phyloP scores from a whole-genome alignment of 2,329 filamentous ascomycete species.

The Hirsutella rhossiliensis region DNA sequence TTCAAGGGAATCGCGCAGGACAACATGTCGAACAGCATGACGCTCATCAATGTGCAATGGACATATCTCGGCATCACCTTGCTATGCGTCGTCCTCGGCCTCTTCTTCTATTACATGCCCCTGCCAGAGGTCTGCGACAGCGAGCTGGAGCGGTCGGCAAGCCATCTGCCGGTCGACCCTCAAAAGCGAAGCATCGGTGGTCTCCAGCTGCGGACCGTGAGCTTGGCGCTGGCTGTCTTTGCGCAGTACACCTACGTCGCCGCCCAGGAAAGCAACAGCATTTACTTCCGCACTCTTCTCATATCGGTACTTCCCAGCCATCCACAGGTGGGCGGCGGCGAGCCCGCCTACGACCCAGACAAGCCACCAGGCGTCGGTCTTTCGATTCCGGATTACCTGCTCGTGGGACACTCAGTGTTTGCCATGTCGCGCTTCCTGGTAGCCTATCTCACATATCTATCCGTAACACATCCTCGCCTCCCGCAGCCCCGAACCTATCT shows the following conservation, averaged over 20 bases:
- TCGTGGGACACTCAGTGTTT: constrained; percentile 62
- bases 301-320: constrained; percentile 23
- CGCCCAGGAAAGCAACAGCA: constrained; percentile 54
- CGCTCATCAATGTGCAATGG: constrained; percentile 68
- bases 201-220: constrained; percentile 40
- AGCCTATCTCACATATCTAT: constrained; percentile 49
- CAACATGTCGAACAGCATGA: constrained; percentile 19
- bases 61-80: constrained; percentile 72
- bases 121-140: constrained; percentile 47
- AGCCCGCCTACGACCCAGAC: constrained; percentile 13
- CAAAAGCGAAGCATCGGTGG: constrained; percentile 35
- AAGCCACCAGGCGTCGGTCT: constrained; percentile 34
- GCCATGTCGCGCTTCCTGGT: constrained; percentile 61
- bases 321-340: constrained; percentile 16
- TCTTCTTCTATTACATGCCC: constrained; percentile 58
- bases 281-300: constrained; percentile 46
- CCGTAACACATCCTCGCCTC: constrained; percentile 31
- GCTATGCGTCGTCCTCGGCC: constrained; percentile 57
- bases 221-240: constrained; percentile 57
- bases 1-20: constrained; percentile 45
- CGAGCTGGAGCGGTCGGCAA: constrained; percentile 37
- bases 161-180: constrained; percentile 35
- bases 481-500: constrained; percentile 62
- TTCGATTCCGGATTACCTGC: constrained; percentile 52
- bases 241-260: constrained; percentile 74